Conservation (phyloP, 306 rosid genomes). For the Prunus salicina region DNA sequence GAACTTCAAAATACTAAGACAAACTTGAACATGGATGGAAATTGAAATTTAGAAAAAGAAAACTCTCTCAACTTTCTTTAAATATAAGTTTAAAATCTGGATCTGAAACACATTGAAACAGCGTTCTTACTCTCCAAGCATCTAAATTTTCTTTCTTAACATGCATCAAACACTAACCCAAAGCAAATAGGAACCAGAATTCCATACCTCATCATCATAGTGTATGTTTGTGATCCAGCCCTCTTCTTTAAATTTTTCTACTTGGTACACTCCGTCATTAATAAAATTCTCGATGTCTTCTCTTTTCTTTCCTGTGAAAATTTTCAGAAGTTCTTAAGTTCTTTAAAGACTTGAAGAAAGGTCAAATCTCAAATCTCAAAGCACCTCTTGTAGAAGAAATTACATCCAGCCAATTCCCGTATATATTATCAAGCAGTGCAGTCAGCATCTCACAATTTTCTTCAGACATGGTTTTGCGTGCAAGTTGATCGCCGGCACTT, state of each 20-base stretch:
- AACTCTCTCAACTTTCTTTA: constrained; percentile 6
- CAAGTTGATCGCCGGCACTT: constrained; percentile 90
- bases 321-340: constrained; percentile 22
- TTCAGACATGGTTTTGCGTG: constrained; percentile 66
- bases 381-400: constrained; percentile 79
- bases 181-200: constrained; percentile 19
- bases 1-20: constrained; percentile 8
- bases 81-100: constrained; percentile 4
- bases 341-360: constrained; percentile 19
- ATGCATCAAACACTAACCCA: constrained; percentile 5
- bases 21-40: constrained; percentile 1
- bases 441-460: constrained; percentile 87
- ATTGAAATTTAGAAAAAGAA: not conserved
- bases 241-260: constrained; percentile 81
- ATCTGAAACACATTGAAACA: constrained; percentile 9
- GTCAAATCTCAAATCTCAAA: constrained; percentile 30
- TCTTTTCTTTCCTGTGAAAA: constrained; percentile 60
- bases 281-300: constrained; percentile 74
- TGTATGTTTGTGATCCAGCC: constrained; percentile 78
- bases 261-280: constrained; percentile 77
- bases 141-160: constrained; percentile 6
- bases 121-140: constrained; percentile 1
- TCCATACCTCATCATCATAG: constrained; percentile 86
- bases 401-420: constrained; percentile 80
- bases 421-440: constrained; percentile 80